phyloP scores from a whole-genome alignment of 176 grass and related monocot species.

The Pontederia crassipes region DNA sequence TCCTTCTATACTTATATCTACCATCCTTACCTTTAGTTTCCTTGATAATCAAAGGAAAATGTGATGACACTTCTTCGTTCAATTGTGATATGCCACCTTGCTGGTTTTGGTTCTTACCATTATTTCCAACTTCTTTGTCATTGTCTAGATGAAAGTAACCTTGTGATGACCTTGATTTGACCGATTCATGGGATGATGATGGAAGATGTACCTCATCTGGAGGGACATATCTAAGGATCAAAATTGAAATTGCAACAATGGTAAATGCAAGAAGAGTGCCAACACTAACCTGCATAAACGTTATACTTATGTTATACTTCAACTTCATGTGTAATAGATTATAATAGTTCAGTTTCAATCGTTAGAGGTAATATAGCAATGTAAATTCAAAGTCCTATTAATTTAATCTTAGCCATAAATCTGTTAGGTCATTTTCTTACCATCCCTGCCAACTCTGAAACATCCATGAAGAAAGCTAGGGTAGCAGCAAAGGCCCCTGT shows the following conservation, averaged over 20 bases:
- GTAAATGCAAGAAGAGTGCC: slow-evolving; percentile 86
- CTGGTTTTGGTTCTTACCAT: slow-evolving; percentile 14
- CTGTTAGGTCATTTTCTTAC: slow-evolving; percentile 19
- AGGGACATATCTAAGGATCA: slow-evolving; percentile 72
- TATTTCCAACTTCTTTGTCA: slow-evolving; percentile 23
- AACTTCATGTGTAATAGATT: not conserved
- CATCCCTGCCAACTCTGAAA: slow-evolving; percentile 81
- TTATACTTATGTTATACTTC: too few relatives aligned
- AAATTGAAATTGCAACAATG: slow-evolving; percentile 59
- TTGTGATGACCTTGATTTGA: slow-evolving; percentile 27
- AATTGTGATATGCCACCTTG: slow-evolving; percentile 31
- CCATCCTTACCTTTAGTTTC: slow-evolving; percentile 37
- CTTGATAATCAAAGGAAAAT: slow-evolving; percentile 50
- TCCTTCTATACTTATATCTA: not conserved
- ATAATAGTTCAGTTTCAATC: too few relatives aligned
- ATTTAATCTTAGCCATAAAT: too few relatives aligned
- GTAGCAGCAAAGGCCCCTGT: slow-evolving; percentile 52
- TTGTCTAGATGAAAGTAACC: slow-evolving; percentile 7
- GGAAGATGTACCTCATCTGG: slow-evolving; percentile 41
- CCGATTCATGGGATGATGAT: slow-evolving; percentile 31
- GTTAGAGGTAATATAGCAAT: not conserved
- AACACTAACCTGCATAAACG: slow-evolving; percentile 63
- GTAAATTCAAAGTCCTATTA: slow-evolving; percentile 4
- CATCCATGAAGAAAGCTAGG: slow-evolving; percentile 85
- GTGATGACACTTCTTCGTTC: slow-evolving; percentile 33